Base-by-base conservation (phyloP, 2,329 filamentous ascomycete species). In the Colletotrichum godetiae region DNA sequence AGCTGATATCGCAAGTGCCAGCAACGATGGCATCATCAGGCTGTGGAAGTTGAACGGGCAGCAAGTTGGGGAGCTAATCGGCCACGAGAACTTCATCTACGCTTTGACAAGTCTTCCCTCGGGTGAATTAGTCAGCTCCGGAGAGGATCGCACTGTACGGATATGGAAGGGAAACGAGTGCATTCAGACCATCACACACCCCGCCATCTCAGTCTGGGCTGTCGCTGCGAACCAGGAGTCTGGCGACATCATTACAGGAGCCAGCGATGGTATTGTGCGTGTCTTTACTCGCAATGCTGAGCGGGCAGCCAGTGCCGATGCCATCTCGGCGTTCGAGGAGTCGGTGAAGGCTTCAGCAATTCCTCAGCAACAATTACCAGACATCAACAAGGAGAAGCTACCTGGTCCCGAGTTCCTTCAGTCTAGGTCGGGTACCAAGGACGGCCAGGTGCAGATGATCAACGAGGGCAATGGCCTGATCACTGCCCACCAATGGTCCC, bases 41-140 rank as follows among this genome's bases (percentile, higher is more conserved):
- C 83, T 98, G 5, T 99, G 95, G 93, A 97, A 92, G 46, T 80
- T 97, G 31, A 90, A 93, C 66, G 97, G 97, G 0, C 87, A 92
- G 62, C 89, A 94, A 72, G 87, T 98, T 12, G 92, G 89, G 11
- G 92, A 95, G 81, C 87, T 99, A 3, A 90, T 92, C 73, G 97
- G 96, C 0, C 97, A 99, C 78, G 95, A 97, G 70, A 97, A 93
- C 80, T 99, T 98, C 81, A 97, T 99, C 71, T 99, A 99, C 82
- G 93, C 94, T 7, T 85, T 99, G 15, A 88, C 93, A 1, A 88
- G 90, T 27, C 85, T 97, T 11, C 94, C 96, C 0, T 92, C 93
- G 0, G 96, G 96, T 6, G 95, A 98, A 80, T 87, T 99, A 35
- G 93, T 97, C 61, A 98, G 96, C 81, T 92, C 95, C 2, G 95